phyloP scores from a whole-genome alignment of 2,329 filamentous ascomycete genomes.

The Fusarium succisae region DNA sequence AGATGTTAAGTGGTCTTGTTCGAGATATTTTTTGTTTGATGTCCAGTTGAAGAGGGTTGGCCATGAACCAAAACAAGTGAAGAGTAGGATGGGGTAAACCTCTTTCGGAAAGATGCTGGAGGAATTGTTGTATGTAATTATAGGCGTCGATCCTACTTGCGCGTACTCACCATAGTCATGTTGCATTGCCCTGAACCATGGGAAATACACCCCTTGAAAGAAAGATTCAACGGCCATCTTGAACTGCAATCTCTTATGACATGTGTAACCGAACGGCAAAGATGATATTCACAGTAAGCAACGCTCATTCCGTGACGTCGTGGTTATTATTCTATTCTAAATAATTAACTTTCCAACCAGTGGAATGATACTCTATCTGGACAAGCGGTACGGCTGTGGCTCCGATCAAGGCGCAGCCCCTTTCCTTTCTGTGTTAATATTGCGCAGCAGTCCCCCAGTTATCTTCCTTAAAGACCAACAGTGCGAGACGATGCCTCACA shows the following conservation, averaged over 20 bases:
- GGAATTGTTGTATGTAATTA: conserved; percentile 38
- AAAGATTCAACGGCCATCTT: conserved; percentile 2
- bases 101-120: background rate
- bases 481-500: conserved; percentile 83
- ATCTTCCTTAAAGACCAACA: conserved; percentile 90
- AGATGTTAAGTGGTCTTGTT: background rate
- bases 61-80: conserved; percentile 1
- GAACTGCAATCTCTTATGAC: background rate
- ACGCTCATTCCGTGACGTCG: background rate
- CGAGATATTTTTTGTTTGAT: background rate
- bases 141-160: conserved; percentile 26
- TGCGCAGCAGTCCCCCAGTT: conserved; percentile 67
- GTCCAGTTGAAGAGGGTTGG: background rate
- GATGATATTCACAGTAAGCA: background rate
- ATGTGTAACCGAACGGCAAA: background rate
- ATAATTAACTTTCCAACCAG: background rate
- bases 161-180: conserved; percentile 24
- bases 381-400: background rate
- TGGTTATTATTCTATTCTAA: conserved; percentile 30
- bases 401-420: background rate
- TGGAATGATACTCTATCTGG: background rate
- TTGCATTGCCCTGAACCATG: conserved; percentile 25
- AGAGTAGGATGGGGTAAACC: conserved; percentile 8
- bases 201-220: conserved; percentile 23
- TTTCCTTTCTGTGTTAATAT: conserved; percentile 16